phyloP scores from a whole-genome alignment of 805 yeast genomes.

The Candida quercuum region DNA sequence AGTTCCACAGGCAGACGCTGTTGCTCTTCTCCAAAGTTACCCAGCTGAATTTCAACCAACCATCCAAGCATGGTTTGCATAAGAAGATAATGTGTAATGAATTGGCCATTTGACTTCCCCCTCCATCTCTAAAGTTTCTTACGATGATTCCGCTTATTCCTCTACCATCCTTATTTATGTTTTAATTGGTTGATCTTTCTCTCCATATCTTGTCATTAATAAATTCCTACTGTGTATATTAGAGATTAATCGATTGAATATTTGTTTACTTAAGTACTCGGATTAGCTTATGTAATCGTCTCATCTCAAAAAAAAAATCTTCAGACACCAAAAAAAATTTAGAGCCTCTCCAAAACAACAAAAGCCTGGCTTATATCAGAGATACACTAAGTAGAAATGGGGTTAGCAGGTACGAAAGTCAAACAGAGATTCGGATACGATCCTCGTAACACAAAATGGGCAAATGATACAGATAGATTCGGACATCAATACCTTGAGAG shows the following conservation, averaged over 20 bases:
- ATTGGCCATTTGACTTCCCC: background rate
- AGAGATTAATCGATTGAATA: too few species aligned
- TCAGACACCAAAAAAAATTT: background rate
- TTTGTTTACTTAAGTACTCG: too few species aligned
- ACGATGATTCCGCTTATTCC: background rate
- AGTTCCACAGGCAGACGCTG: constrained; percentile 65
- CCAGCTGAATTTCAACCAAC: constrained; percentile 57
- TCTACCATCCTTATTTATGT: too few species aligned
- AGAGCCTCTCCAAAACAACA: background rate
- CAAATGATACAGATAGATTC: constrained; percentile 75
- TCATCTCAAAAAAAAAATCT: background rate
- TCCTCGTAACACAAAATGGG: constrained; percentile 94
- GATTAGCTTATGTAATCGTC: too few species aligned
- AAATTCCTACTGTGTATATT: too few species aligned
- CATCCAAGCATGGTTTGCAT: constrained; percentile 54
- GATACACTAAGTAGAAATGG: constrained; percentile 40
- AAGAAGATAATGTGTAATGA: background rate
- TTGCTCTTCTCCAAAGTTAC: constrained; percentile 56
- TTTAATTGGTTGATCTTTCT: too few species aligned
- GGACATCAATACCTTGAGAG: constrained; percentile 82
- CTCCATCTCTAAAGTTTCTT: too few species aligned
- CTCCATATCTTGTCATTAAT: too few species aligned
- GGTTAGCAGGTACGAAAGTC: constrained; percentile 72
- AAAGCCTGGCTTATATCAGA: background rate
- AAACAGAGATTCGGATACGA: constrained; percentile 87